phyloP scores from a whole-genome alignment of 768 basidiomycete genomes.

The Tylopilus plumbeoviolaceoides region DNA sequence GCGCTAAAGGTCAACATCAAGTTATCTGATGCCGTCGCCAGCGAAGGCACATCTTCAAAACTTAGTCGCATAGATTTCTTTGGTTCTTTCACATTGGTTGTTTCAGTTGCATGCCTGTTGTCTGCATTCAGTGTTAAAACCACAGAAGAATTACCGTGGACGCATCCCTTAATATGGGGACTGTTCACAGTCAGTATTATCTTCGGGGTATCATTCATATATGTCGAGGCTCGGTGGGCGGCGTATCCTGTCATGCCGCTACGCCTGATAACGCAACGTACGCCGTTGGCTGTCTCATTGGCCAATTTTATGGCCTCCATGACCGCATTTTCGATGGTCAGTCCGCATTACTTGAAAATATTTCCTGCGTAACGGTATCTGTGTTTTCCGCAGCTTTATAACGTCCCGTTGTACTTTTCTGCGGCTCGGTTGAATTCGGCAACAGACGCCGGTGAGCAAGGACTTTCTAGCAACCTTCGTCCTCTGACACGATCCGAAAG shows the following conservation, averaged over 20 bases:
- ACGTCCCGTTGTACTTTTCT: slow-evolving; percentile 85
- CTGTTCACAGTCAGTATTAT: slow-evolving; percentile 56
- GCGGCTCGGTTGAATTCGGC: slow-evolving; percentile 70
- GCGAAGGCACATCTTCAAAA: slow-evolving; percentile 56
- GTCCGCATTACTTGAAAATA: slow-evolving; percentile 8
- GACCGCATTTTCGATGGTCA: slow-evolving; percentile 76
- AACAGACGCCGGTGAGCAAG: slow-evolving; percentile 60
- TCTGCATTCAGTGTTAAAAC: slow-evolving; percentile 75
- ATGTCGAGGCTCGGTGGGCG: slow-evolving; percentile 75
- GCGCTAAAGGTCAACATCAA: slow-evolving; percentile 73
- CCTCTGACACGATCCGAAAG: slow-evolving; percentile 35
- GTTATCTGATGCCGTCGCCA: slow-evolving; percentile 63
- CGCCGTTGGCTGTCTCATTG: slow-evolving; percentile 76
- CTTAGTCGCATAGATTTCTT: slow-evolving; percentile 79
- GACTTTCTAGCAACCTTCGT: background rate
- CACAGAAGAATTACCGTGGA: slow-evolving; percentile 75
- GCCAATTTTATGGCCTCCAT: slow-evolving; percentile 76
- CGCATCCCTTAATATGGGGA: slow-evolving; percentile 64
- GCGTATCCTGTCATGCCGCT: slow-evolving; percentile 90
- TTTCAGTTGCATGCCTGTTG: slow-evolving; percentile 63
- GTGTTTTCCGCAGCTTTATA: slow-evolving; percentile 58
- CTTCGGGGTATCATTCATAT: slow-evolving; percentile 57
- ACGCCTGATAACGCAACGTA: slow-evolving; percentile 68
- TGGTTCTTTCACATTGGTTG: slow-evolving; percentile 78
- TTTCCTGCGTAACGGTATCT: slow-evolving; percentile 2